These are phyloP conservation scores for Ascochyta rabiei DNA, from an alignment of 2,329 filamentous ascomycete species.

Conservation along the genomic window DNA sequence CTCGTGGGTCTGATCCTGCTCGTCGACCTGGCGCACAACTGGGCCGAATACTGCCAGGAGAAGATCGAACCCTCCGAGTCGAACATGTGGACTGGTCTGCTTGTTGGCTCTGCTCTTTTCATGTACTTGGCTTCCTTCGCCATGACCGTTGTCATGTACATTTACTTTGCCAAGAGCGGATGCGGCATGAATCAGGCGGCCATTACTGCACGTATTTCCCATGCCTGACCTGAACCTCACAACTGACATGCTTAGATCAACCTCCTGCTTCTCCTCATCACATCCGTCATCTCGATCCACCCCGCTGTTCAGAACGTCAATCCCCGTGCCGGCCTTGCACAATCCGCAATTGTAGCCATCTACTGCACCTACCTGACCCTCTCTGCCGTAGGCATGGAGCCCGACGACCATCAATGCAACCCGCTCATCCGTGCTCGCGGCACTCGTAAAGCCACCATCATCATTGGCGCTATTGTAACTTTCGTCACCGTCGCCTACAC, in stretches of 20 bases:
- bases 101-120: conserved; percentile 88
- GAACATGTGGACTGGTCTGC: conserved; percentile 78
- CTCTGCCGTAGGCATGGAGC: conserved; percentile 98
- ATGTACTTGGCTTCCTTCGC: conserved; percentile 92
- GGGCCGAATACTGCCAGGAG: conserved; percentile 93
- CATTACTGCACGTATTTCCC: conserved; percentile 67
- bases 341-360: conserved; percentile 94
- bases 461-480: conserved; percentile 92
- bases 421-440: conserved; percentile 84
- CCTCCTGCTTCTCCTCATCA: conserved; percentile 77
- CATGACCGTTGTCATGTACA: conserved; percentile 96
- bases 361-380: conserved; percentile 99
- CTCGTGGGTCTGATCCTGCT: conserved; percentile 89
- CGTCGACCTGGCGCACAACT: conserved; percentile 93
- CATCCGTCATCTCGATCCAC: conserved; percentile 87
- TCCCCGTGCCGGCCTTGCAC: conserved; percentile 91
- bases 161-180: conserved; percentile 83
- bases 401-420: conserved; percentile 93
- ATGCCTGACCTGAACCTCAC: background rate
- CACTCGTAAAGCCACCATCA: conserved; percentile 85
- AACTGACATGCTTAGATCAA: conserved; percentile 65
- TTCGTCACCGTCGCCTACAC: conserved; percentile 98
- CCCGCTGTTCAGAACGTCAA: conserved; percentile 90
- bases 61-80: conserved; percentile 93
- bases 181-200: conserved; percentile 97